Conservation (phyloP, 352 stramenopile species). For the Pythium vanterpoolii region DNA sequence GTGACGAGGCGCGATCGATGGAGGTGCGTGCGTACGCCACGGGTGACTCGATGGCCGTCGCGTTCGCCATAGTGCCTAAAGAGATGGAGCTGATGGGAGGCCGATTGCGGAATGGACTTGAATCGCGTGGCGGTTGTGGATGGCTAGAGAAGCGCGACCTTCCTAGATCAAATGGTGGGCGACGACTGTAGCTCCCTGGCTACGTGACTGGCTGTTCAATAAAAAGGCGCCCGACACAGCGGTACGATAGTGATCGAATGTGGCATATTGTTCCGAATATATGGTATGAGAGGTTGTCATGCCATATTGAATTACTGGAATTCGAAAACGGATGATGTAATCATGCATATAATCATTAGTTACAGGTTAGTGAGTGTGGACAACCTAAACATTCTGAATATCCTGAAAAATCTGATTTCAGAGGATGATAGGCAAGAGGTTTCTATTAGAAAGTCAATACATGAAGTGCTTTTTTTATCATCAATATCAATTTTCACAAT, state of each 20-base stretch:
- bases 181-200: too few relatives aligned
- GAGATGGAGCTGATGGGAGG: background rate
- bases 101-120: background rate
- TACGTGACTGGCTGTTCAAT: too few relatives aligned
- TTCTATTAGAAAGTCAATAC: background rate
- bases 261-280: background rate
- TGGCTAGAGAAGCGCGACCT: background rate
- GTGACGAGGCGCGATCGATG: too few relatives aligned
- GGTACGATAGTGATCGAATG: too few relatives aligned
- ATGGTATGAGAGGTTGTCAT: background rate
- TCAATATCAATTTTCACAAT: background rate
- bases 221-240: too few relatives aligned
- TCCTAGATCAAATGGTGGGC: too few relatives aligned
- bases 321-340: too few relatives aligned
- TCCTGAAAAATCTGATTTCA: background rate
- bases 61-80: background rate
- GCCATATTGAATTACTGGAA: background rate
- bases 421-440: background rate
- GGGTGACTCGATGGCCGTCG: background rate
- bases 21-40: background rate
- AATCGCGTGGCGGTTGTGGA: background rate
- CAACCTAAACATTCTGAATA: background rate
- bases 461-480: background rate
- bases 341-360: background rate
- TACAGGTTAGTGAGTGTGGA: background rate